Percentiles rank a stretch among this genome's conserved stretches.
Conservation (phyloP, 2,329 filamentous ascomycete species). For the Colletotrichum zoysiae region DNA sequence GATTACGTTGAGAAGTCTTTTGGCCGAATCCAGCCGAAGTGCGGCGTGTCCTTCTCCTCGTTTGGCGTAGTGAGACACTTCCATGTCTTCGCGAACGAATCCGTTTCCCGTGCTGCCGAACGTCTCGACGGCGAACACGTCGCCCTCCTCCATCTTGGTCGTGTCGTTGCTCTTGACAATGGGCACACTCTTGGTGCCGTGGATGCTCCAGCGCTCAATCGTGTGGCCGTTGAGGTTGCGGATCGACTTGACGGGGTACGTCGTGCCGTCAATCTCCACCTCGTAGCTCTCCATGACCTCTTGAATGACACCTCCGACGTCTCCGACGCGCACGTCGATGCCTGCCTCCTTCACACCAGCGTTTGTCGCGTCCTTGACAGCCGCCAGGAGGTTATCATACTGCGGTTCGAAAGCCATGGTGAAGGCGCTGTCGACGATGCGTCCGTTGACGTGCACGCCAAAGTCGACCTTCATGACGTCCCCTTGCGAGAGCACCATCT, state of each 20-base stretch:
- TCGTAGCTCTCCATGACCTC: slow-evolving; percentile 85
- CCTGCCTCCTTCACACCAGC: slow-evolving; percentile 83
- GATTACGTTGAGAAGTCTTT: slow-evolving; percentile 87
- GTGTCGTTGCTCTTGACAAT: slow-evolving; percentile 82
- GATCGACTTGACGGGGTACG: slow-evolving; percentile 77
- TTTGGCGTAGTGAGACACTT: slow-evolving; percentile 90
- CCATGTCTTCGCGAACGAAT: slow-evolving; percentile 81
- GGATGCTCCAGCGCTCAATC: slow-evolving; percentile 81
- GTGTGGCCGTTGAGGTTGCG: slow-evolving; percentile 82
- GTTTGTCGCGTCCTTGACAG: slow-evolving; percentile 82
- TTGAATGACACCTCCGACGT: slow-evolving; percentile 78
- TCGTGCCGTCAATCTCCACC: slow-evolving; percentile 76
- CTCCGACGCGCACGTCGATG: slow-evolving; percentile 82
- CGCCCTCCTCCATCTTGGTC: slow-evolving; percentile 89
- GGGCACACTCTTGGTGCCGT: slow-evolving; percentile 83
- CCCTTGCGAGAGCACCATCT: slow-evolving; percentile 76
- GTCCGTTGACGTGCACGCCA: slow-evolving; percentile 83
- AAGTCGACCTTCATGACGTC: slow-evolving; percentile 90
- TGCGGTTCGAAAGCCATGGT: slow-evolving; percentile 81
- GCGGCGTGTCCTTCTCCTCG: slow-evolving; percentile 80
- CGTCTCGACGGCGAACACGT: slow-evolving; percentile 85
- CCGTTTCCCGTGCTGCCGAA: slow-evolving; percentile 86
- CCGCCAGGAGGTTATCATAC: slow-evolving; percentile 81
- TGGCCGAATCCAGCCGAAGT: slow-evolving; percentile 83
- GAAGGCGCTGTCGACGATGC: slow-evolving; percentile 86